phyloP scores from a whole-genome alignment of 352 stramenopile genomes.

The Elongisporangium anandrum region DNA sequence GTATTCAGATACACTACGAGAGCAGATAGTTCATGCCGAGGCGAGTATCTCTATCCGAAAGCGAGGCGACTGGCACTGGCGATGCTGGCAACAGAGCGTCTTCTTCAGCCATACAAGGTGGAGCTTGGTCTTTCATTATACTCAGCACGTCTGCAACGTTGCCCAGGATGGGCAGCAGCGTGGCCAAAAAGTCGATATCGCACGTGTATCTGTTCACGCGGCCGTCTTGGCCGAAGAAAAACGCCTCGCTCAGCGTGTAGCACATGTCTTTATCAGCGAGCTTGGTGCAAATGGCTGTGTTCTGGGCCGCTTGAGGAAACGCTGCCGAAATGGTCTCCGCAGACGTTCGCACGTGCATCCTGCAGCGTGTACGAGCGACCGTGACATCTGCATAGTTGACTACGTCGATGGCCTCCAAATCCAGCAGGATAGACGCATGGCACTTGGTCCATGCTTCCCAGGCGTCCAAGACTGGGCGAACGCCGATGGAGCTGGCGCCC shows the following conservation, averaged over 20 bases:
- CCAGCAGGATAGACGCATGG: slow-evolving; percentile 31
- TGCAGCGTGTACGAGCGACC: slow-evolving; percentile 24
- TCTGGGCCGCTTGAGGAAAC: slow-evolving; percentile 25
- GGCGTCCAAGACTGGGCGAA: slow-evolving; percentile 26
- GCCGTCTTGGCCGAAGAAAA: slow-evolving; percentile 33
- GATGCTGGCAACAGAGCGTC: not conserved
- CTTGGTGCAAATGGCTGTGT: slow-evolving; percentile 15
- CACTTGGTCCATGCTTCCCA: slow-evolving; percentile 33
- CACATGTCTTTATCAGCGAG: slow-evolving; percentile 32
- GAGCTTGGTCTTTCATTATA: not conserved
- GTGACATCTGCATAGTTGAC: slow-evolving; percentile 23
- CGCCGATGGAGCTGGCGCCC: slow-evolving; percentile 24
- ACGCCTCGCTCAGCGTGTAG: slow-evolving; percentile 36
- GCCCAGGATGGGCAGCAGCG: slow-evolving; percentile 23
- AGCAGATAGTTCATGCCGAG: not conserved
- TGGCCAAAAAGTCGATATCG: slow-evolving; percentile 31
- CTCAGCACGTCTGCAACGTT: slow-evolving; percentile 6
- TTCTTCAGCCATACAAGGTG: not conserved
- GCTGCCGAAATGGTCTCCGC: slow-evolving; percentile 31
- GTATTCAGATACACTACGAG: not conserved
- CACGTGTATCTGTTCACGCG: slow-evolving; percentile 40
- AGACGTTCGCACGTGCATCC: slow-evolving; percentile 27
- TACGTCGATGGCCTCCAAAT: slow-evolving; percentile 29
- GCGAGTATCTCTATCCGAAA: not conserved
- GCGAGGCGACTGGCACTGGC: not conserved